phyloP scores from a whole-genome alignment of 768 basidiomycete species.

The Pleurotus citrinopileatus region DNA sequence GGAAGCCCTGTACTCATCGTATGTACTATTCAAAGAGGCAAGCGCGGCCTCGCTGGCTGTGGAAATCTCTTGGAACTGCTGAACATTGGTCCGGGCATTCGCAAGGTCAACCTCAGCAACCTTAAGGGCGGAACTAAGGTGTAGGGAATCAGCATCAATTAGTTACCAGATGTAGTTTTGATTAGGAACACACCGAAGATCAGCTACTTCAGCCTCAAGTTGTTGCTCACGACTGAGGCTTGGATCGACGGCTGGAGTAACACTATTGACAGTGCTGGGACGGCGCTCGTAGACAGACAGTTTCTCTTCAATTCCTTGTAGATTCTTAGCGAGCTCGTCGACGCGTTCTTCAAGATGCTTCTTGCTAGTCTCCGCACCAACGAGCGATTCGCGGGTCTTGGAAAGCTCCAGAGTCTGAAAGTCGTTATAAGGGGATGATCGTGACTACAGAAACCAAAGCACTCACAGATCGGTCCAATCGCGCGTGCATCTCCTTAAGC shows the following conservation, averaged over 20 bases:
- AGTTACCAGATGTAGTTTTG: neutral
- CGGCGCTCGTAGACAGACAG: slow-evolving; percentile 83
- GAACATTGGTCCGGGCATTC: slow-evolving; percentile 65
- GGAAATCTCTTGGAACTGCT: slow-evolving; percentile 86
- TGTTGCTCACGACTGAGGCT: slow-evolving; percentile 70
- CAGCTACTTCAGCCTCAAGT: slow-evolving; percentile 81
- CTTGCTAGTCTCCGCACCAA: slow-evolving; percentile 75
- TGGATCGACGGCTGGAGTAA: slow-evolving; percentile 34
- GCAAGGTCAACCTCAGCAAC: slow-evolving; percentile 75
- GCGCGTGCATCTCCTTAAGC: slow-evolving; percentile 66
- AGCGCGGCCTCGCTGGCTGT: slow-evolving; percentile 80
- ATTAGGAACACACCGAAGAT: slow-evolving; percentile 59
- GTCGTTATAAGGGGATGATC: slow-evolving; percentile 13
- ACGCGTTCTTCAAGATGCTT: slow-evolving; percentile 74
- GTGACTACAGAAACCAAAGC: neutral
- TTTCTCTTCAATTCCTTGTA: slow-evolving; percentile 81
- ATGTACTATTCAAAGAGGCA: slow-evolving; percentile 62
- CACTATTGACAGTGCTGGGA: slow-evolving; percentile 29
- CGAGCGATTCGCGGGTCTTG: slow-evolving; percentile 65
- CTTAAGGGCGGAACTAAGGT: slow-evolving; percentile 65
- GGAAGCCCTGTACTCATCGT: slow-evolving; percentile 76
- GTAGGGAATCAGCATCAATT: neutral
- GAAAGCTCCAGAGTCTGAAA: slow-evolving; percentile 59
- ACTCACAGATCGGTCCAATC: slow-evolving; percentile 70
- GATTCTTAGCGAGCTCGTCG: slow-evolving; percentile 54